These are phyloP conservation scores for Sequoiadendron giganteum DNA, from an alignment of 75 land plant genomes.

Conservation along the genomic window DNA sequence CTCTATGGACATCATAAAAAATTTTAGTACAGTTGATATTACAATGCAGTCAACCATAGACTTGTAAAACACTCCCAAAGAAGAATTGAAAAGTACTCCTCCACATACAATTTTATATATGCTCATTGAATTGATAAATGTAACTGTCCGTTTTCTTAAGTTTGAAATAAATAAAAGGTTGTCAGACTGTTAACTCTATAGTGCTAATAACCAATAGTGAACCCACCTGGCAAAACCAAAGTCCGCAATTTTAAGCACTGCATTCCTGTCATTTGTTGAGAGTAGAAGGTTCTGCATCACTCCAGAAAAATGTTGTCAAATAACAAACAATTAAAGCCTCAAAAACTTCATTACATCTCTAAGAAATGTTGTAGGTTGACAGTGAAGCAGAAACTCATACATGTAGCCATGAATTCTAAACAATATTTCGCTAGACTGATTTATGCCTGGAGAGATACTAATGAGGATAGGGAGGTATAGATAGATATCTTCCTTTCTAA, in stretches of 20 bases:
- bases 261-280: slow-evolving; percentile 59
- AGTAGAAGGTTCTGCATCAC: slow-evolving; percentile 84
- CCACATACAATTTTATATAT: neutral
- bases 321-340: neutral
- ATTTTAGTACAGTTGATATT: neutral
- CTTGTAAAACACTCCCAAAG: neutral
- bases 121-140: neutral
- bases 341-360: neutral
- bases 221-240: slow-evolving; percentile 97
- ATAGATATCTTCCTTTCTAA: neutral
- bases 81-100: neutral
- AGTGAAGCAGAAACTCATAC: neutral
- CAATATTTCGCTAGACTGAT: neutral
- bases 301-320: neutral
- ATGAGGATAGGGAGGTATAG: neutral
- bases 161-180: neutral
- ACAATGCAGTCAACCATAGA: neutral
- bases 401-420: neutral
- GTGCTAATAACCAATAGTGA: neutral
- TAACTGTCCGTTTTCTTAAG: neutral
- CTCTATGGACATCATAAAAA: neutral
- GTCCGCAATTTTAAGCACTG: slow-evolving; percentile 94
- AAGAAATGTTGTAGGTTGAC: neutral
- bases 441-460: neutral
- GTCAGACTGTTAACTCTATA: neutral